Conservation (phyloP, 192 early-diverging fungal genomes). For the Podila verticillata region DNA sequence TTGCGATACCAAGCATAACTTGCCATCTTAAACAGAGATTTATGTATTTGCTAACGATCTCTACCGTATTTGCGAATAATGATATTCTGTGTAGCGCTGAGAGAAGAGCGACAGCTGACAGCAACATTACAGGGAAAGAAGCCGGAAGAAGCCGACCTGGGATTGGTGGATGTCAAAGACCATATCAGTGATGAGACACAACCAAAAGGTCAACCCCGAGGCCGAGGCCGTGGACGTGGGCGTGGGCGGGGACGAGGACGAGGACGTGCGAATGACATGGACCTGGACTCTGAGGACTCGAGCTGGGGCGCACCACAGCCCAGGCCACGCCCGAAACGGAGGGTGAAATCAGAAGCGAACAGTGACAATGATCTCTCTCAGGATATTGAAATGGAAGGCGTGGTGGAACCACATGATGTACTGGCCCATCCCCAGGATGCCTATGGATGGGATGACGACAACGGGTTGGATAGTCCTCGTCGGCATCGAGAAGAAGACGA, state of each 20-base stretch:
- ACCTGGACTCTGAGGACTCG: background rate
- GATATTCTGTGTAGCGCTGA: slow-evolving; percentile 13
- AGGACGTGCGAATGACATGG: background rate
- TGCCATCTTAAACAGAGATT: background rate
- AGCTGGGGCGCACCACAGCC: background rate
- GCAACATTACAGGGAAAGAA: slow-evolving; percentile 20
- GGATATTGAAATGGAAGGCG: background rate
- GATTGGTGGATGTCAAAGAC: slow-evolving; percentile 21
- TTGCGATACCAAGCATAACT: background rate
- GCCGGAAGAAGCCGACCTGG: background rate
- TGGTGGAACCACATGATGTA: background rate
- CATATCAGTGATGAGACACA: slow-evolving; percentile 1
- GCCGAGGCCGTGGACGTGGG: background rate
- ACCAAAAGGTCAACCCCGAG: background rate
- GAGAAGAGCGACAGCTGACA: slow-evolving; percentile 19
- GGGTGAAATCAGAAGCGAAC: background rate
- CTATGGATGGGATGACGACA: slow-evolving; percentile 36
- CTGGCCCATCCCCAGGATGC: slow-evolving; percentile 35
- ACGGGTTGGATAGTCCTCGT: background rate
- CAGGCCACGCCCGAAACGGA: slow-evolving; percentile 1
- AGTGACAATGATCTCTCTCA: background rate
- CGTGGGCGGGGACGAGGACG: slow-evolving; percentile 20
- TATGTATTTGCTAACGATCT: background rate
- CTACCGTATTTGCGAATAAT: background rate
- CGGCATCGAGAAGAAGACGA: background rate